Percentiles rank a stretch among this genome's conserved stretches.
Conservation (phyloP, 2,329 filamentous ascomycete species). For the Monosporascus sp. region DNA sequence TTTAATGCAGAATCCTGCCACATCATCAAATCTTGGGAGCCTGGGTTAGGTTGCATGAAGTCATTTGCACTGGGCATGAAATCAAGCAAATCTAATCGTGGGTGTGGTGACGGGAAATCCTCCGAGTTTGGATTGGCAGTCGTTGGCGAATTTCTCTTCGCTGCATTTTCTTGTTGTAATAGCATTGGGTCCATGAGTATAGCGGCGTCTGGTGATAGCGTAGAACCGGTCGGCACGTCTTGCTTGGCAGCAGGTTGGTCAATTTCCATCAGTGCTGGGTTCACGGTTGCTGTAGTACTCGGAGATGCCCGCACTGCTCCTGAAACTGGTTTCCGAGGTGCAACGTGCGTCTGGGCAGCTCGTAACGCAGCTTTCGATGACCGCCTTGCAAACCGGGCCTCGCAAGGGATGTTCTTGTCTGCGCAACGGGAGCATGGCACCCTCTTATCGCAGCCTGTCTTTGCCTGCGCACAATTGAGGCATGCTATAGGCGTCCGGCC, state of each 20-base stretch:
- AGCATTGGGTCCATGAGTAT: slow-evolving; percentile 28
- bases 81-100: slow-evolving; percentile 33
- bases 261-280: slow-evolving; percentile 34
- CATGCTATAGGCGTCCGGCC: slow-evolving; percentile 43
- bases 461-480: slow-evolving; percentile 44
- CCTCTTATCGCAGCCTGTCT: slow-evolving; percentile 47
- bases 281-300: slow-evolving; percentile 20
- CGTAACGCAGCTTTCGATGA: slow-evolving; percentile 44
- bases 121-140: slow-evolving; percentile 30
- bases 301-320: slow-evolving; percentile 15
- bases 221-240: slow-evolving; percentile 19
- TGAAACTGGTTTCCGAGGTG: slow-evolving; percentile 16
- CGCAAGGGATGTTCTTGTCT: slow-evolving; percentile 44
- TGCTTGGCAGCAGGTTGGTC: slow-evolving; percentile 22
- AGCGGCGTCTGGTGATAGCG: slow-evolving; percentile 23
- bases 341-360: slow-evolving; percentile 35
- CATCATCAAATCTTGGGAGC: slow-evolving; percentile 39
- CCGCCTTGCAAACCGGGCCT: slow-evolving; percentile 45
- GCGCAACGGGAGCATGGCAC: slow-evolving; percentile 44
- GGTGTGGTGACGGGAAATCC: slow-evolving; percentile 33
- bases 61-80: slow-evolving; percentile 35
- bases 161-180: slow-evolving; percentile 19
- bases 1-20: slow-evolving; percentile 42
- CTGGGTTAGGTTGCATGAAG: slow-evolving; percentile 30
- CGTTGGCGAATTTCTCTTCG: slow-evolving; percentile 26